Conservation (phyloP, 2,329 filamentous ascomycete genomes). For the Purpureocillium lavendulum region DNA sequence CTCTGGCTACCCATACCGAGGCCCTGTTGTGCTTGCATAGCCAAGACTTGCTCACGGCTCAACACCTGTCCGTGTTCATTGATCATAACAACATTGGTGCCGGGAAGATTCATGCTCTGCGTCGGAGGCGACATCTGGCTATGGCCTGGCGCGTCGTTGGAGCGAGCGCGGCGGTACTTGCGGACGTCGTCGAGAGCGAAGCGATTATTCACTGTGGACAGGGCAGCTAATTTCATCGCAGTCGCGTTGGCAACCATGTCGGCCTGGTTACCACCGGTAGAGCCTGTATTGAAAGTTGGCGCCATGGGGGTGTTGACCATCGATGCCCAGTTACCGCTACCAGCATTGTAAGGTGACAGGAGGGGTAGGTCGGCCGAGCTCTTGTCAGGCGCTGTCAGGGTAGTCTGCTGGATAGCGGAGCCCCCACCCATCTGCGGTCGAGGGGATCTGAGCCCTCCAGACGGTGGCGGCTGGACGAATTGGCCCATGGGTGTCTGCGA, state of each 20-base stretch:
- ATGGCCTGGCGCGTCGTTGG: constrained; percentile 69
- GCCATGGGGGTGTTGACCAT: constrained; percentile 98
- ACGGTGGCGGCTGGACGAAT: constrained; percentile 75
- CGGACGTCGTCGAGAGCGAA: constrained; percentile 95
- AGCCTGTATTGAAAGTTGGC: constrained; percentile 60
- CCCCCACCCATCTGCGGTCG: constrained; percentile 60
- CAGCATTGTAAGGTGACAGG: constrained; percentile 72
- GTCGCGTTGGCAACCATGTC: constrained; percentile 99
- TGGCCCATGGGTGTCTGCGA: constrained; percentile 87
- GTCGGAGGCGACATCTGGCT: constrained; percentile 59
- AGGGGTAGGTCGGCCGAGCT: constrained; percentile 65
- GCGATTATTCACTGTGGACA: constrained; percentile 97
- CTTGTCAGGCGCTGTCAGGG: constrained; percentile 62
- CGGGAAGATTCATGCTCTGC: constrained; percentile 53
- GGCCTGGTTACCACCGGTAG: constrained; percentile 59
- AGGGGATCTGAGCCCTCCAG: constrained; percentile 70
- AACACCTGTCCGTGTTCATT: constrained; percentile 88
- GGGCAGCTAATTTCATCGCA: constrained; percentile 94
- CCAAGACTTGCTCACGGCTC: constrained; percentile 75
- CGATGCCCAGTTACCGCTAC: constrained; percentile 93
- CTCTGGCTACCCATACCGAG: constrained; percentile 58
- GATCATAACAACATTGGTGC: constrained; percentile 82
- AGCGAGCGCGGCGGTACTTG: constrained; percentile 87
- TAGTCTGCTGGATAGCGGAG: constrained; percentile 73
- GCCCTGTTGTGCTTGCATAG: constrained; percentile 62